Base-by-base conservation (phyloP, 2,329 filamentous ascomycete species). In the Nigrospora oryzae region DNA sequence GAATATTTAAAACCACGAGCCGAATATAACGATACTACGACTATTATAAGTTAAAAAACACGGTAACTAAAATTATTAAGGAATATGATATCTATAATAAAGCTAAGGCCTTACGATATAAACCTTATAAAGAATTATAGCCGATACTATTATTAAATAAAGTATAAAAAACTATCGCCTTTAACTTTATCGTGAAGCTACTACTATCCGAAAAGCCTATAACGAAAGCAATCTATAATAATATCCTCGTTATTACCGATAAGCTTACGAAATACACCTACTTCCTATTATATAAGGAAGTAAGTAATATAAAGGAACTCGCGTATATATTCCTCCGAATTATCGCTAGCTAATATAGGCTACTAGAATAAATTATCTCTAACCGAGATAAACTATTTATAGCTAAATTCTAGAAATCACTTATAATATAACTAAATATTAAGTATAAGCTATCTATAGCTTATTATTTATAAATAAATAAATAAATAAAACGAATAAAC, bases 391-490 rank as follows among this genome's bases (percentile, higher is more conserved):
- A 44, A 14, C n/a, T 35, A 19, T 44, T 44, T 40, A 44, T 30
- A 4, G 11, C 16, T 14, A 39, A 44, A 23, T 44, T 33, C 23
- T 40, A 35, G 15, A 39, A 44, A 31, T 23, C 16, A 23, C 28
- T 44, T 44, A 39, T 44, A 44, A 5, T 11, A 41, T 34, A 41
- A 13, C 15, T 41, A 11, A 14, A 16, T 16, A n/a, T 41, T 11
- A 33, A 17, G 14, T 34, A 41, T 41, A 41, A 41, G 23, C 7
- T 41, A 41, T 41, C 17, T 5, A 41, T 12, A 15, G 30, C 30
- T n/a, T 39, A 30, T 45, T 45, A 51, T 43, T 36, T 42, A 30
- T 45, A 46, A 41, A 48, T 14, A n/a, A 36, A 45, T 31, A 28
- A 34, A 30, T 42, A 44, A 39, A 40, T 42, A 39, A 13, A 49